Conservation (phyloP, 1,284 basidiomycete genomes). For the Microbotryum lychnidis-dioicae region DNA sequence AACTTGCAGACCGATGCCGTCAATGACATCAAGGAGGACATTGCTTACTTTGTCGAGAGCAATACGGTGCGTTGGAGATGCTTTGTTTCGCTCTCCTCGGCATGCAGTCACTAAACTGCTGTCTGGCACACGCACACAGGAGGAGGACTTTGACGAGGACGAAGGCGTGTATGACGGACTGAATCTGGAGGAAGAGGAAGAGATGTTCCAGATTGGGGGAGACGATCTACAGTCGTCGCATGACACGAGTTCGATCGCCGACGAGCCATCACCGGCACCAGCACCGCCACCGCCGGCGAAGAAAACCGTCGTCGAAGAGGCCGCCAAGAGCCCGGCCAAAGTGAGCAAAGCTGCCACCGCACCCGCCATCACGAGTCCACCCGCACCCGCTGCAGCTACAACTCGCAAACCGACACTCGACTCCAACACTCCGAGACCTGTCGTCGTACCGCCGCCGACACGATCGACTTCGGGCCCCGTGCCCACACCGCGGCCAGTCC, state of each 20-base stretch:
- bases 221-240: slow-evolving; percentile 54
- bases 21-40: slow-evolving; percentile 80
- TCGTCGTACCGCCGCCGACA: slow-evolving; percentile 21
- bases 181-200: slow-evolving; percentile 88
- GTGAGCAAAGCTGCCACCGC: slow-evolving; percentile 10
- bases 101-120: neutral
- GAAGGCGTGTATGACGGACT: slow-evolving; percentile 98
- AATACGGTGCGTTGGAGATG: slow-evolving; percentile 63
- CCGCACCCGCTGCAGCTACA: slow-evolving; percentile 6
- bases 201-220: slow-evolving; percentile 65
- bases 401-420: slow-evolving; percentile 36
- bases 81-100: slow-evolving; percentile 8
- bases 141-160: slow-evolving; percentile 96
- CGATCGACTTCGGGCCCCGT: slow-evolving; percentile 30
- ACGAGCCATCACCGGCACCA: slow-evolving; percentile 33
- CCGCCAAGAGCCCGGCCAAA: slow-evolving; percentile 26
- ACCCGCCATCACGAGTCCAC: slow-evolving; percentile 24
- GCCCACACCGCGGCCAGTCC: slow-evolving; percentile 38
- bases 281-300: slow-evolving; percentile 27
- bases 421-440: slow-evolving; percentile 28
- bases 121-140: slow-evolving; percentile 48
- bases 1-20: slow-evolving; percentile 76
- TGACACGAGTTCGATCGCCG: slow-evolving; percentile 45
- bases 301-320: slow-evolving; percentile 18
- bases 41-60: slow-evolving; percentile 91